These are phyloP conservation scores for Zygotorulaspora florentina DNA, from an alignment of 805 yeast genomes.

Conservation along the genomic window DNA sequence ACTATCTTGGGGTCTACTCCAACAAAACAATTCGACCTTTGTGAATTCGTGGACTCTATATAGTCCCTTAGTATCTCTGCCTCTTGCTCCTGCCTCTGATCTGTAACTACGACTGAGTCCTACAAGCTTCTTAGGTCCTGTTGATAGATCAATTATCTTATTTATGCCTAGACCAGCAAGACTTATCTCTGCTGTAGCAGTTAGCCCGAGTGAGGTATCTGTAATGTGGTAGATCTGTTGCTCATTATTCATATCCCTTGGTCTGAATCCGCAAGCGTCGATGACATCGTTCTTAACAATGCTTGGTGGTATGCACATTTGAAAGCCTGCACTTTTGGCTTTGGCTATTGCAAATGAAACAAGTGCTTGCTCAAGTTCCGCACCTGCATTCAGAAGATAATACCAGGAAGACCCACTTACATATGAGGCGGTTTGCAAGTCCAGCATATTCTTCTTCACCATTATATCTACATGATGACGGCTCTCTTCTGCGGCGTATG, in stretches of 20 bases:
- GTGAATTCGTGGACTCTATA: slow-evolving; percentile 96
- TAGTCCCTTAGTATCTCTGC: slow-evolving; percentile 84
- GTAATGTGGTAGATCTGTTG: slow-evolving; percentile 72
- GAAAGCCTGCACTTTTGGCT: slow-evolving; percentile 67
- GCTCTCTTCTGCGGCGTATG: slow-evolving; percentile 24
- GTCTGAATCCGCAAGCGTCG: slow-evolving; percentile 90
- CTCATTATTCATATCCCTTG: slow-evolving; percentile 83
- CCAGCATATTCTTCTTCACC: slow-evolving; percentile 58
- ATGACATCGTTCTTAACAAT: slow-evolving; percentile 74
- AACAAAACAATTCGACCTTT: slow-evolving; percentile 85
- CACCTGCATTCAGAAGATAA: slow-evolving; percentile 79
- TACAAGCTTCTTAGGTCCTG: slow-evolving; percentile 56
- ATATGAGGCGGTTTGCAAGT: slow-evolving; percentile 65
- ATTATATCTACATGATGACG: slow-evolving; percentile 72
- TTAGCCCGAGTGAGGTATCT: slow-evolving; percentile 56
- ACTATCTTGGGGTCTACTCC: slow-evolving; percentile 51
- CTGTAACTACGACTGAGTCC: slow-evolving; percentile 86
- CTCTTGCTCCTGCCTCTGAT: slow-evolving; percentile 97
- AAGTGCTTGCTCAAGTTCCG: slow-evolving; percentile 83
- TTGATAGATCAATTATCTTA: slow-evolving; percentile 38
- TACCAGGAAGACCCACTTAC: slow-evolving; percentile 84
- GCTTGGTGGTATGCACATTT: slow-evolving; percentile 76
- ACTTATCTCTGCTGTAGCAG: slow-evolving; percentile 96
- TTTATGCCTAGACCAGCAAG: slow-evolving; percentile 74
- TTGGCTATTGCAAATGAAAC: slow-evolving; percentile 68